Evolutionary conservation across 2,329 filamentous ascomycete genomes (phyloP), one percentile per base, ranked within the genome.

Genomic region (Passalora sequoiae): DNA sequence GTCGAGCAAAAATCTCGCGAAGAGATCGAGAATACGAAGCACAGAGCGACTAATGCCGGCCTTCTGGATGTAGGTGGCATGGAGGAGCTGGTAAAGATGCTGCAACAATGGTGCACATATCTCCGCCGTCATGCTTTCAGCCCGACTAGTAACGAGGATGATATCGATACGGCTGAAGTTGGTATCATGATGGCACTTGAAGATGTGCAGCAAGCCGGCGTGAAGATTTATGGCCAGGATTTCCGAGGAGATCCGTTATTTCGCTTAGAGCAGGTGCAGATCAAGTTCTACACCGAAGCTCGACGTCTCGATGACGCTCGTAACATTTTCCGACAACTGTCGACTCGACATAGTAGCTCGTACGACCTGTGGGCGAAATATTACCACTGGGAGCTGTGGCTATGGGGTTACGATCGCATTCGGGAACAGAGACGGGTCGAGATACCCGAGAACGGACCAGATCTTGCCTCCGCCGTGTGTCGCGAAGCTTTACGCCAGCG

Each of bases 321-420:
- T 28, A 74, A 76, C 12, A 78, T 85, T 36, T 97, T 87, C 81
- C 80, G 84, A 52, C 45, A 47, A 13, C 73, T 97, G 21, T 76
- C 78, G 16, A 70, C 78, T n/a, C 72, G 76, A 13, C 80, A 88
- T 43, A 81, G 81, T 21, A 79, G 88, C 55, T 89, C 81, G 55
- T 89, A 89, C 60, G 88, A 95, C 57, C 97, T 97, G 63, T 98
- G 92, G 92, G 75, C 89, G 43, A 81, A 83, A 31, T 96, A 88
- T 66, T 96, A 96, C 66, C 74, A 83, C 40, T 97, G 89, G 84
- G 92, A 97, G 67, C 83, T 97, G 74, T 75, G 84, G 45, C 69
- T 75, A n/a, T 82, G 78, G 76, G 71, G 73, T 45, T 76, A 74
- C 49, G 73, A 79, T 46, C 71, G 73, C 2, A 70, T 76, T 37